Evolutionary conservation across 2,329 filamentous ascomycete genomes (phyloP).

Genomic region (Westerdykella sp.): DNA sequence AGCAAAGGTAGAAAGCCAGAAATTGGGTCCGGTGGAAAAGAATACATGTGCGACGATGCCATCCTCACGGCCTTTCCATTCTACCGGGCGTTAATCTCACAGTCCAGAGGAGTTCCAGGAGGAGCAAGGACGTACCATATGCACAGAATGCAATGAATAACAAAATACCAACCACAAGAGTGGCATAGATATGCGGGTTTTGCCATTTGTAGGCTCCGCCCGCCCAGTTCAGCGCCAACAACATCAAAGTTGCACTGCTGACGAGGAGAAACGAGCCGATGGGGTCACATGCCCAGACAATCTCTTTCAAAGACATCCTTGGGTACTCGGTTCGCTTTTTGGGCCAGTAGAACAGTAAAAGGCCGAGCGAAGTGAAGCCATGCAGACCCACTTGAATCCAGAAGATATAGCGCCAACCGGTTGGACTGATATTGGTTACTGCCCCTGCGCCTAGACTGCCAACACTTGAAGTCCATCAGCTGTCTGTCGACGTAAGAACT

Average conservation of each 20-base stretch:
- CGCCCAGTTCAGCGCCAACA: constrained; percentile 28
- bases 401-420: constrained; percentile 53
- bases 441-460: constrained; percentile 48
- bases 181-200: constrained; percentile 20
- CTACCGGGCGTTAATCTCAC: constrained; percentile 22
- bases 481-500: background rate
- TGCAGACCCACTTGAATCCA: constrained; percentile 55
- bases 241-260: constrained; percentile 20
- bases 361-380: constrained; percentile 42
- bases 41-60: constrained; percentile 53
- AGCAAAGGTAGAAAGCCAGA: constrained; percentile 50
- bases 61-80: constrained; percentile 51
- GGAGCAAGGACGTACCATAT: constrained; percentile 14
- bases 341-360: constrained; percentile 41
- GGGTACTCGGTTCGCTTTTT: constrained; percentile 24
- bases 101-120: background rate
- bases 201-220: constrained; percentile 23
- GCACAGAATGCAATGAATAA: constrained; percentile 22
- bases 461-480: constrained; percentile 29
- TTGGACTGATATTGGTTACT: constrained; percentile 44
- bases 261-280: constrained; percentile 24
- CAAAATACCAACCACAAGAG: constrained; percentile 17
- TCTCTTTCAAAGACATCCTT: constrained; percentile 20
- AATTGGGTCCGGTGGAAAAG: constrained; percentile 50
- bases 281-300: constrained; percentile 27